Evolutionary conservation across 176 grass and related monocot genomes (phyloP).

Genomic region (Phragmites australis): DNA sequence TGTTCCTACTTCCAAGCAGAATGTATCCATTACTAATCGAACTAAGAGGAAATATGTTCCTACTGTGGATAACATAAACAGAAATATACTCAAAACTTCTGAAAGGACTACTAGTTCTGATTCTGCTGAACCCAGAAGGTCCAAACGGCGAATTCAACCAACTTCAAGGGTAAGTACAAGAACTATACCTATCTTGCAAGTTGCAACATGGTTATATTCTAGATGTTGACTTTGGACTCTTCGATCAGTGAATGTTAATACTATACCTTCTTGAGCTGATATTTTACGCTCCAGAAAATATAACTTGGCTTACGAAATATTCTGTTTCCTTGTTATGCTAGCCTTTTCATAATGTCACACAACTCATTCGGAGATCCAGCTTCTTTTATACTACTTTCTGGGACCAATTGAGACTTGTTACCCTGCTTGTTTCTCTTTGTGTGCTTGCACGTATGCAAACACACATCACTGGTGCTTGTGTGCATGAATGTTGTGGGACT

Average conservation of each 20-base stretch:
- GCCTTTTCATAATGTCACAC: neutral
- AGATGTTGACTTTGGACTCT: neutral
- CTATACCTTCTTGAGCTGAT: neutral
- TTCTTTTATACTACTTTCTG: neutral
- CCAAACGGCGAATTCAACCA: conserved; percentile 91
- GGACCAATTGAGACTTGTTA: neutral
- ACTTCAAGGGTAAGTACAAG: conserved; percentile 72
- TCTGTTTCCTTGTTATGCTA: conserved; percentile 13
- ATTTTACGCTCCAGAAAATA: neutral
- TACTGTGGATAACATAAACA: conserved; percentile 41
- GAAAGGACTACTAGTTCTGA: conserved; percentile 48
- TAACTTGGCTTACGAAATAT: conserved; percentile 34
- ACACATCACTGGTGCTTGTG: neutral
- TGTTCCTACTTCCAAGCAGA: conserved; percentile 47
- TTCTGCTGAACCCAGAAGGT: conserved; percentile 73
- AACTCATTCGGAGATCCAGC: neutral
- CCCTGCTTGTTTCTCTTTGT: neutral
- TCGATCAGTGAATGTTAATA: conserved; percentile 18
- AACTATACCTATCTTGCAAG: neutral
- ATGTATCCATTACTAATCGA: conserved; percentile 29
- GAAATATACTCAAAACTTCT: conserved; percentile 37
- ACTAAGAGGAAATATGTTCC: conserved; percentile 52
- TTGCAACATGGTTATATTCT: neutral
- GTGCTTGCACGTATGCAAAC: neutral
- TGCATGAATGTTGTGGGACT: neutral